Evolutionary conservation across 805 yeast species (phyloP).

Genomic region (Wickerhamomyces kurtzmanii): DNA sequence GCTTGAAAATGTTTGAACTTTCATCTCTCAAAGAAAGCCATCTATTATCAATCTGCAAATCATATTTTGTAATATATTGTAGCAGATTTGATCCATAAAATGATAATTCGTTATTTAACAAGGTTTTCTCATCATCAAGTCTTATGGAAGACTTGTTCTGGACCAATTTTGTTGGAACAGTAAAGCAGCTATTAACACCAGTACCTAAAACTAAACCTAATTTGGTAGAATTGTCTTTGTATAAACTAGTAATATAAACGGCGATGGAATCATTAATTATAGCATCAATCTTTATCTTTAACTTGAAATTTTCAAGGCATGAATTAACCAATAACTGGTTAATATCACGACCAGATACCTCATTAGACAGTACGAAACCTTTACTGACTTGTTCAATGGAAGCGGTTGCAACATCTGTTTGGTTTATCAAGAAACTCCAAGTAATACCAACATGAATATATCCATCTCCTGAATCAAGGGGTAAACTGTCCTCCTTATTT

Average conservation of each 20-base stretch:
- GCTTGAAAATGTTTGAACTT: no score
- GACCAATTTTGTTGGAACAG: no score
- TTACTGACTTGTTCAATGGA: no score
- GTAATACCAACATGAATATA: slow-evolving; percentile 40
- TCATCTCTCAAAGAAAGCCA: no score
- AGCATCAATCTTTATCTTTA: slow-evolving; percentile 30
- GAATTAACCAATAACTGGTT: no score
- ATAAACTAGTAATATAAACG: slow-evolving; percentile 43
- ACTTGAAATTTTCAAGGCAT: no score
- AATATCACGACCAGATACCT: no score
- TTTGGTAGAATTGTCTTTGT: slow-evolving; percentile 18
- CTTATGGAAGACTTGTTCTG: no score
- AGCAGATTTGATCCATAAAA: slow-evolving; percentile 36
- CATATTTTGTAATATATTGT: slow-evolving; percentile 26
- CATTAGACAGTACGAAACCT: no score
- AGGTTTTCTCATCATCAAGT: no score
- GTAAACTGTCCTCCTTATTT: slow-evolving; percentile 1
- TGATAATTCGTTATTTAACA: slow-evolving; percentile 45
- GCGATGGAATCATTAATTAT: slow-evolving; percentile 62
- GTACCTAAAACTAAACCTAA: slow-evolving; percentile 62
- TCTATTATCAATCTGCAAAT: slow-evolving; percentile 26
- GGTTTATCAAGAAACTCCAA: slow-evolving; percentile 48
- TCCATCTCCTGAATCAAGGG: no score
- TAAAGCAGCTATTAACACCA: slow-evolving; percentile 48
- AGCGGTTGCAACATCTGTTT: no score